Percentiles rank a stretch among this genome's conserved stretches.
Conservation (phyloP, 2,329 filamentous ascomycete species). For the Pyrenochaeta sp. region DNA sequence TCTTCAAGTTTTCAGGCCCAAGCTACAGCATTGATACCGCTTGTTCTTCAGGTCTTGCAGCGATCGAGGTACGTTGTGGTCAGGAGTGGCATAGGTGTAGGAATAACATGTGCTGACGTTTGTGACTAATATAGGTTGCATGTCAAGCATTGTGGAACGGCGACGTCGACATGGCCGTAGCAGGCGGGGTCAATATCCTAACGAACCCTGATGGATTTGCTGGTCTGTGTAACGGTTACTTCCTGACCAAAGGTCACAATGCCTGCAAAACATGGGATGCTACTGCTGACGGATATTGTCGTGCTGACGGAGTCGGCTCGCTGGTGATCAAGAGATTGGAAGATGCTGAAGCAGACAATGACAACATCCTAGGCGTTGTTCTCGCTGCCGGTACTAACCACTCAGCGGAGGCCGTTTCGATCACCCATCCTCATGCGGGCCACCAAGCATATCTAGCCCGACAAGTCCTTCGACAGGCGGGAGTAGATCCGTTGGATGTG, state of each 20-base stretch:
- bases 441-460: slow-evolving; percentile 26
- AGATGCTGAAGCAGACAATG: slow-evolving; percentile 43
- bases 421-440: slow-evolving; percentile 38
- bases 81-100: not conserved
- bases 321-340: slow-evolving; percentile 45
- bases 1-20: slow-evolving; percentile 50
- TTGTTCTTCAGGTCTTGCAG: slow-evolving; percentile 47
- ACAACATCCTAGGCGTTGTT: slow-evolving; percentile 44
- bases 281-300: slow-evolving; percentile 42
- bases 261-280: slow-evolving; percentile 47
- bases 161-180: slow-evolving; percentile 36
- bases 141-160: slow-evolving; percentile 39
- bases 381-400: slow-evolving; percentile 43
- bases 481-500: slow-evolving; percentile 44
- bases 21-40: slow-evolving; percentile 52
- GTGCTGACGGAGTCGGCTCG: slow-evolving; percentile 39
- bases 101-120: not conserved
- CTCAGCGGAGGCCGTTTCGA: slow-evolving; percentile 43
- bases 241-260: slow-evolving; percentile 27
- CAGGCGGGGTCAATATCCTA: slow-evolving; percentile 36
- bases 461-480: slow-evolving; percentile 40
- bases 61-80: slow-evolving; percentile 19
- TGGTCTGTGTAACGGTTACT: slow-evolving; percentile 30
- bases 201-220: slow-evolving; percentile 43
- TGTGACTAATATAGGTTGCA: slow-evolving; percentile 18